Percentiles rank a stretch among this genome's conserved stretches.
Evolutionary conservation across 345 rosid species (phyloP).

Genomic region (Aquilaria yunnanensis): DNA sequence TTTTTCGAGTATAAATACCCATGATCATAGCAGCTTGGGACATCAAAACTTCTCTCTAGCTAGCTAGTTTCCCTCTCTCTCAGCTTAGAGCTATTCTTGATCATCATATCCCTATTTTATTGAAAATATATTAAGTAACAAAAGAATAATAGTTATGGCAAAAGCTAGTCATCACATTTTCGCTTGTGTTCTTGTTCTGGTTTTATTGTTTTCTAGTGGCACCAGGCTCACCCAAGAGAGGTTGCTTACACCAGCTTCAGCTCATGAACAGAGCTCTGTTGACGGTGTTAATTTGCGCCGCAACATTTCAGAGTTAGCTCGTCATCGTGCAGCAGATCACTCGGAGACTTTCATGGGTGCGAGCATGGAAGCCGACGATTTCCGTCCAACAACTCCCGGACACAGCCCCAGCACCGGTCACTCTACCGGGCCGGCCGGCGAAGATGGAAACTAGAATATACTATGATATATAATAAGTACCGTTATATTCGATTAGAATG

Average conservation of each 20-base stretch:
- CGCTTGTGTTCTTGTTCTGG: slow-evolving; percentile 11
- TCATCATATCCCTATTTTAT: neutral
- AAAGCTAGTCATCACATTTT: slow-evolving; percentile 11
- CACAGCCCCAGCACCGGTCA: slow-evolving; percentile 63
- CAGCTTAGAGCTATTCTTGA: neutral
- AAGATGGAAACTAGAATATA: slow-evolving; percentile 2
- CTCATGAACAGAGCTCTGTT: too few species aligned
- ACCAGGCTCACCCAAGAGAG: slow-evolving; percentile 20
- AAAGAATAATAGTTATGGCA: slow-evolving; percentile 13
- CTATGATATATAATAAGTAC: too few species aligned
- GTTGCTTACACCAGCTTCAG: slow-evolving; percentile 3
- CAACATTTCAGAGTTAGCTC: slow-evolving; percentile 5
- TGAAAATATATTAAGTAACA: too few species aligned
- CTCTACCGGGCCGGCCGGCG: slow-evolving; percentile 23
- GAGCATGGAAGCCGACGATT: slow-evolving; percentile 14
- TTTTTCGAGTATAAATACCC: slow-evolving; percentile 24
- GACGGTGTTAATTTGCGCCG: slow-evolving; percentile 3
- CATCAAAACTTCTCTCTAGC: neutral
- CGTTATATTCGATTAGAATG: too few species aligned
- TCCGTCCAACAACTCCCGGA: slow-evolving; percentile 42
- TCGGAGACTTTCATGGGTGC: neutral
- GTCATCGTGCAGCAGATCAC: neutral
- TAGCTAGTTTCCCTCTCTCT: neutral
- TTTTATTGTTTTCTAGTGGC: slow-evolving; percentile 15
- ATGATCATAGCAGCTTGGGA: neutral